Evolutionary conservation across 371 early-diverging fungal genomes (phyloP).

Genomic region (Rhizomucor miehei): DNA sequence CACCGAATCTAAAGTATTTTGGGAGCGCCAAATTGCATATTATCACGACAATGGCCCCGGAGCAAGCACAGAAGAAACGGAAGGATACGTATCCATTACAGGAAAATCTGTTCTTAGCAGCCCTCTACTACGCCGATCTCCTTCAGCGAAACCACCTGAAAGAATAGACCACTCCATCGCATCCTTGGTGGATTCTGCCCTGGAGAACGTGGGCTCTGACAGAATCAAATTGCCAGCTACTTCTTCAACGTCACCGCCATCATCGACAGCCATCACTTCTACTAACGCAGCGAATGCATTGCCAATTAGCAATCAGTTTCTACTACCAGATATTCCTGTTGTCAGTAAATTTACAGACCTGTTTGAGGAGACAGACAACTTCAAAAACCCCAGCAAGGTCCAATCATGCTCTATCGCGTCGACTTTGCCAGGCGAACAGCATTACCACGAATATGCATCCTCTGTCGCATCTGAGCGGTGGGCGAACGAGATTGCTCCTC

Average conservation of each 20-base stretch:
- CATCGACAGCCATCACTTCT: slow-evolving; percentile 10
- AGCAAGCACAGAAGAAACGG: not conserved
- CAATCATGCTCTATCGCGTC: slow-evolving; percentile 26
- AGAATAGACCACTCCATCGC: slow-evolving; percentile 15
- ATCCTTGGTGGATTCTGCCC: slow-evolving; percentile 25
- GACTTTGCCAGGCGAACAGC: slow-evolving; percentile 9
- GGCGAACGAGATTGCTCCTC: slow-evolving; percentile 19
- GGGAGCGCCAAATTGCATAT: slow-evolving; percentile 27
- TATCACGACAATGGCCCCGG: not conserved
- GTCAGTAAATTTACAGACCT: slow-evolving; percentile 39
- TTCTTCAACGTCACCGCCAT: slow-evolving; percentile 11
- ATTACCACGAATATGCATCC: slow-evolving; percentile 14
- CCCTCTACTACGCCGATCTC: slow-evolving; percentile 5
- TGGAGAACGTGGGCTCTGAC: slow-evolving; percentile 14
- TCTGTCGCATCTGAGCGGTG: slow-evolving; percentile 10
- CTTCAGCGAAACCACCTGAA: not conserved
- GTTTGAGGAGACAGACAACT: slow-evolving; percentile 12
- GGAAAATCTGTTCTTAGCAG: slow-evolving; percentile 11
- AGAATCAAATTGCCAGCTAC: not conserved
- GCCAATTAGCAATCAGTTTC: slow-evolving; percentile 4
- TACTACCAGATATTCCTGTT: slow-evolving; percentile 34
- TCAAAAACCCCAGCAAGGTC: slow-evolving; percentile 15
- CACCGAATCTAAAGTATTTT: slow-evolving; percentile 40
- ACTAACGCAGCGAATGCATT: not conserved
- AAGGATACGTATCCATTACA: slow-evolving; percentile 19